Evolutionary conservation across 2,329 filamentous ascomycete species (phyloP).

Genomic region (Neonectria faginata): DNA sequence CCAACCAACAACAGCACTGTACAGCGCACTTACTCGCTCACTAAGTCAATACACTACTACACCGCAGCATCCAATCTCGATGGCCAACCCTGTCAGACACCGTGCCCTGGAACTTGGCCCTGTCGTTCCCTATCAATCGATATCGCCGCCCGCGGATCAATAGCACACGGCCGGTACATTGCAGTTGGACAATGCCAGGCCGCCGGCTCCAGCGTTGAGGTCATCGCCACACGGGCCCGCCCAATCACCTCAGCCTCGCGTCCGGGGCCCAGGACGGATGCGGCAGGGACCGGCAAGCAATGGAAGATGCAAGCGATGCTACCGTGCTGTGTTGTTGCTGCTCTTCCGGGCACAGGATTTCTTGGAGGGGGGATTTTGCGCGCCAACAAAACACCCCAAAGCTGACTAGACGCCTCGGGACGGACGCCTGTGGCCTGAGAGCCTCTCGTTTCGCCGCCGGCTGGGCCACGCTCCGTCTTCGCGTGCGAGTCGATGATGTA

Average conservation of each 20-base stretch:
- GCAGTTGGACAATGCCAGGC: conserved; percentile 7
- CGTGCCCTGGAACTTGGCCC: background rate
- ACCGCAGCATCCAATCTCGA: conserved; percentile 1
- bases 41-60: background rate
- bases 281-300: conserved; percentile 35
- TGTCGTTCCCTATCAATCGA: conserved; percentile 6
- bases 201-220: conserved; percentile 38
- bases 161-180: conserved; percentile 5
- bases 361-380: conserved; percentile 1
- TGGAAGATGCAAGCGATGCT: conserved; percentile 22
- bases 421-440: background rate
- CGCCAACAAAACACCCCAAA: background rate
- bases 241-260: conserved; percentile 37
- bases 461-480: conserved; percentile 11
- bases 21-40: background rate
- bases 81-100: background rate
- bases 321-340: conserved; percentile 1
- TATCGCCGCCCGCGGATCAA: conserved; percentile 27
- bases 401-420: background rate
- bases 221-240: conserved; percentile 39
- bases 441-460: conserved; percentile 1
- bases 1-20: background rate
- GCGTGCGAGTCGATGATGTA: conserved; percentile 41
- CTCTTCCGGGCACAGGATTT: conserved; percentile 7
- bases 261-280: conserved; percentile 37